Conservation (phyloP, 2,329 filamentous ascomycete genomes). For the Phialemoniopsis sp. region DNA sequence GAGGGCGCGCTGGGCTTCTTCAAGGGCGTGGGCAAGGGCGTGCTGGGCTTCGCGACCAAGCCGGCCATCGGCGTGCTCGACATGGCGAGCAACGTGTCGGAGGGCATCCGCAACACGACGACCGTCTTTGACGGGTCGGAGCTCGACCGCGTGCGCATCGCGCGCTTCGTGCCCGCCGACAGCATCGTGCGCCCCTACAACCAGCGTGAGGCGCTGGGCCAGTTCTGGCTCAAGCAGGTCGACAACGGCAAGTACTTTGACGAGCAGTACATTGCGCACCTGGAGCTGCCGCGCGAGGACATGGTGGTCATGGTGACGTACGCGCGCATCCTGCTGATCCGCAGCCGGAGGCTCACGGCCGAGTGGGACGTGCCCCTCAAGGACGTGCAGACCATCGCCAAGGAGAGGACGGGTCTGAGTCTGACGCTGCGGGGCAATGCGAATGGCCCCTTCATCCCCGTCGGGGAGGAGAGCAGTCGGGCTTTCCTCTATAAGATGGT, state of each 20-base stretch:
- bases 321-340: slow-evolving; percentile 82
- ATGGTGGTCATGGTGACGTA: slow-evolving; percentile 89
- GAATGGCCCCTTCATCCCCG: slow-evolving; percentile 91
- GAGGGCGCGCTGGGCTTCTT: slow-evolving; percentile 93
- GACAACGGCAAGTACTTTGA: slow-evolving; percentile 98
- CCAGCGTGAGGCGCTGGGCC: slow-evolving; percentile 89
- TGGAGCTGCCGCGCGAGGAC: slow-evolving; percentile 85
- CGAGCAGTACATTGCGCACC: slow-evolving; percentile 93
- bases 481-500: slow-evolving; percentile 63
- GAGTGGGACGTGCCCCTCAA: slow-evolving; percentile 97
- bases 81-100: slow-evolving; percentile 92
- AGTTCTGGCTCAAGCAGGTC: slow-evolving; percentile 98
- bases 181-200: slow-evolving; percentile 93
- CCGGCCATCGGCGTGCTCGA: slow-evolving; percentile 96
- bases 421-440: slow-evolving; percentile 83
- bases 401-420: slow-evolving; percentile 91
- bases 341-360: slow-evolving; percentile 76
- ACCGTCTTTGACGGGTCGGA: slow-evolving; percentile 96
- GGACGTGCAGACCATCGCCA: slow-evolving; percentile 94
- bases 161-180: slow-evolving; percentile 86
- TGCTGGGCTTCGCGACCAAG: slow-evolving; percentile 93
- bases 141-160: slow-evolving; percentile 88
- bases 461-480: slow-evolving; percentile 76
- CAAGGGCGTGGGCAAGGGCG: slow-evolving; percentile 94
- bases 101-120: slow-evolving; percentile 97